These are phyloP conservation scores for Colletotrichum spaethianum DNA, from an alignment of 2,329 filamentous ascomycete genomes.

Conservation along the genomic window DNA sequence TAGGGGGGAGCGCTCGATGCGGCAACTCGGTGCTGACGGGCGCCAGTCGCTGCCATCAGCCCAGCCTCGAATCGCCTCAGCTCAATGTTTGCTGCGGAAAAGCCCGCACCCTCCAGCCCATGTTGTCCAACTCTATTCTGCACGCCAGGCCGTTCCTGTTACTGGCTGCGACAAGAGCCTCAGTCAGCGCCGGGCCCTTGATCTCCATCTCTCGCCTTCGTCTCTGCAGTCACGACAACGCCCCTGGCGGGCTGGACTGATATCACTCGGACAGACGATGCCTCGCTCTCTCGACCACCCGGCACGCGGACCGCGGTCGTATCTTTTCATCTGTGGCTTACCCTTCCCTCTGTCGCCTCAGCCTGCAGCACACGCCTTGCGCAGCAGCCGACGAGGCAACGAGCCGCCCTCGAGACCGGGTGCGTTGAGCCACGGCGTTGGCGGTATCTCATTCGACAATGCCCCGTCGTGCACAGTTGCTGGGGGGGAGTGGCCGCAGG, in stretches of 20 bases:
- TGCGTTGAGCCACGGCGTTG: slow-evolving; percentile 16
- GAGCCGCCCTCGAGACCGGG: slow-evolving; percentile 4
- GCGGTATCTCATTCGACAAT: slow-evolving; percentile 9
- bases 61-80: slow-evolving; percentile 16
- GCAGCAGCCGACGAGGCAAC: background rate
- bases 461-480: background rate
- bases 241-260: too few species aligned
- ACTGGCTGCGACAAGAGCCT: slow-evolving; percentile 15
- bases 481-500: slow-evolving; percentile 25
- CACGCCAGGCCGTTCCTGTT: background rate
- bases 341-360: background rate
- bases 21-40: slow-evolving; percentile 9
- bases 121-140: background rate
- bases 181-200: slow-evolving; percentile 18
- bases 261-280: slow-evolving; percentile 8
- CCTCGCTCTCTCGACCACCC: slow-evolving; percentile 3
- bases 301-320: background rate
- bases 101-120: background rate
- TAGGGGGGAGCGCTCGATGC: background rate
- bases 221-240: too few species aligned
- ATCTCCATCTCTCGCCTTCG: background rate
- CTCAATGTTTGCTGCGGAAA: background rate
- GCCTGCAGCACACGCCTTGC: background rate
- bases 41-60: slow-evolving; percentile 11
- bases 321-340: slow-evolving; percentile 12